phyloP scores from a whole-genome alignment of 495 filamentous ascomycete species.

The Lasiosphaeriaceae sp. region DNA sequence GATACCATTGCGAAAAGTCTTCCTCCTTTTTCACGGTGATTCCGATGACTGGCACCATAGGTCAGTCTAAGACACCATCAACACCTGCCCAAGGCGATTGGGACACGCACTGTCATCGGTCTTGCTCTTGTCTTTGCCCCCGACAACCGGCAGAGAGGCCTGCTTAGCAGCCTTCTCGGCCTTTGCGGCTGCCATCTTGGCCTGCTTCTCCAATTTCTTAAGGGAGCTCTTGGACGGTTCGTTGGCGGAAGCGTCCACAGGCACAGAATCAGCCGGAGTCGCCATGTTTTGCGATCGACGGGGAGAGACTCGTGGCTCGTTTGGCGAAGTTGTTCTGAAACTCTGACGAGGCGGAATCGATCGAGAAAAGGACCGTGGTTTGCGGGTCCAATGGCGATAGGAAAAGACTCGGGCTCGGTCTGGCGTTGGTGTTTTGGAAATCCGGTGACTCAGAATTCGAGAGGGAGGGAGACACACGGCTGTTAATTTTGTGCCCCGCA shows the following conservation, averaged over 20 bases:
- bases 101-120: conserved; percentile 78
- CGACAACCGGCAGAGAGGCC: conserved; percentile 40
- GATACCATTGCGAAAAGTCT: conserved; percentile 94
- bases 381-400: background rate
- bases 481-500: conserved; percentile 25
- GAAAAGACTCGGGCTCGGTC: conserved; percentile 6
- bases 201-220: conserved; percentile 67
- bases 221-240: conserved; percentile 66
- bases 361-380: no score
- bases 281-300: background rate
- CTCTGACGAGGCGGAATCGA: no score
- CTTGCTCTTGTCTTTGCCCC: conserved; percentile 51
- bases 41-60: no score
- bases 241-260: no score
- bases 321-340: background rate
- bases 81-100: no score
- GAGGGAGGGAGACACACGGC: conserved; percentile 8
- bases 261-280: no score
- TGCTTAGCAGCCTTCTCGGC: conserved; percentile 63
- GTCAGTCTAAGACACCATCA: no score
- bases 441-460: conserved; percentile 11
- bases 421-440: no score
- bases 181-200: conserved; percentile 62
- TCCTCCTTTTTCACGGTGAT: no score
- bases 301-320: background rate